phyloP scores from a whole-genome alignment of 345 rosid species.

The Rhizophora apiculata region DNA sequence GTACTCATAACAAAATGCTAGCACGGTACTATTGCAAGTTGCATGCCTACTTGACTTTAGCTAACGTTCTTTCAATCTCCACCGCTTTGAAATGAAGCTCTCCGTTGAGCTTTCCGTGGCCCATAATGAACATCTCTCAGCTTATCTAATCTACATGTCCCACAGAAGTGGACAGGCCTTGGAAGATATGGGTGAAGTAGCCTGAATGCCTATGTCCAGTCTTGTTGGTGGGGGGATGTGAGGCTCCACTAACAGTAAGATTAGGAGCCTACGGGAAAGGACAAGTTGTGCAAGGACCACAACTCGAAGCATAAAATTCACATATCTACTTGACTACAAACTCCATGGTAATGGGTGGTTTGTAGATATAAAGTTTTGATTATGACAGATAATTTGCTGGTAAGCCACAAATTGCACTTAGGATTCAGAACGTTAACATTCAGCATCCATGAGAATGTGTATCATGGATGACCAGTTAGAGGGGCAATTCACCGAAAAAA shows the following conservation, averaged over 20 bases:
- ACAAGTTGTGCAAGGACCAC: not conserved
- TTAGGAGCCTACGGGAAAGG: not conserved
- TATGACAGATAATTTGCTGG: too few relatives aligned
- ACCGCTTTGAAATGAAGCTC: not conserved
- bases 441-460: too few relatives aligned
- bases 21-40: not conserved
- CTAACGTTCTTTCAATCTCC: conserved; percentile 10
- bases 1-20: not conserved
- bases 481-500: too few relatives aligned
- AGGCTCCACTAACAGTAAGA: conserved; percentile 8
- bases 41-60: not conserved
- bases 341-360: not conserved
- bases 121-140: conserved; percentile 6
- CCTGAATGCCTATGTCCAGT: conserved; percentile 4
- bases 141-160: not conserved
- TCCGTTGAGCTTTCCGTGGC: not conserved
- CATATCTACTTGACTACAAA: not conserved
- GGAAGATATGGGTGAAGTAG: not conserved
- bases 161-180: not conserved
- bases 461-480: too few relatives aligned
- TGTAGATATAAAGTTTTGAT: too few relatives aligned
- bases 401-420: too few relatives aligned
- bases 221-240: conserved; percentile 15
- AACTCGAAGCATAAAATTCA: not conserved
- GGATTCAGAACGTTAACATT: too few relatives aligned